phyloP scores from a whole-genome alignment of 140 eudicot species.

The Flaveria floridana region DNA sequence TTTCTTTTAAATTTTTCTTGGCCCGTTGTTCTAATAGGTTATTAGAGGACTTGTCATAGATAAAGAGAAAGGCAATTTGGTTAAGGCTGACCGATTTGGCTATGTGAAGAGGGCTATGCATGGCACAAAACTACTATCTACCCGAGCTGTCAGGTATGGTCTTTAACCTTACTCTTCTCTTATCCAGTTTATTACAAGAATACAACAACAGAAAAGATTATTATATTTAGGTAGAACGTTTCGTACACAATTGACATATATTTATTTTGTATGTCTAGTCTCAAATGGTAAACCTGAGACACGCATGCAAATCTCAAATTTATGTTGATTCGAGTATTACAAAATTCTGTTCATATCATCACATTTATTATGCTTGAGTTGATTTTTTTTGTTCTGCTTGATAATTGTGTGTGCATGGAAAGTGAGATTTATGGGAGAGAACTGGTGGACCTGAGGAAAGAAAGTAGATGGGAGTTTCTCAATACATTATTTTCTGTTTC shows the following conservation, averaged over 20 bases:
- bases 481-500: constrained; percentile 91
- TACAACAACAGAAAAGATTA: not conserved
- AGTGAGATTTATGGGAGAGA: constrained; percentile 99
- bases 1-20: not conserved
- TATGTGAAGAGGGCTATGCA: constrained; percentile 98
- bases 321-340: not conserved
- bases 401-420: constrained; percentile 49
- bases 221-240: not conserved
- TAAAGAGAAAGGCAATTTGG: constrained; percentile 94
- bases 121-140: constrained; percentile 89
- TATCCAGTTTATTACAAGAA: constrained; percentile 5
- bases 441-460: constrained; percentile 89
- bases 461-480: constrained; percentile 94
- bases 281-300: constrained; percentile 15
- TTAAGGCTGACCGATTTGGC: constrained; percentile 96
- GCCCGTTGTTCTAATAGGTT: constrained; percentile 48
- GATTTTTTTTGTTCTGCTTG: constrained; percentile 12
- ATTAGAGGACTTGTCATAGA: constrained; percentile 96
- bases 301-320: constrained; percentile 7
- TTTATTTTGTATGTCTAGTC: constrained; percentile 9
- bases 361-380: constrained; percentile 10
- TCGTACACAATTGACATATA: not conserved
- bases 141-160: constrained; percentile 73
- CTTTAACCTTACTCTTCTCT: not conserved
- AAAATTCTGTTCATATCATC: constrained; percentile 4